Evolutionary conservation across 805 yeast genomes (phyloP), one percentile per base, ranked within the genome.

Genomic region (Tetrapisispora iriomotensis): DNA sequence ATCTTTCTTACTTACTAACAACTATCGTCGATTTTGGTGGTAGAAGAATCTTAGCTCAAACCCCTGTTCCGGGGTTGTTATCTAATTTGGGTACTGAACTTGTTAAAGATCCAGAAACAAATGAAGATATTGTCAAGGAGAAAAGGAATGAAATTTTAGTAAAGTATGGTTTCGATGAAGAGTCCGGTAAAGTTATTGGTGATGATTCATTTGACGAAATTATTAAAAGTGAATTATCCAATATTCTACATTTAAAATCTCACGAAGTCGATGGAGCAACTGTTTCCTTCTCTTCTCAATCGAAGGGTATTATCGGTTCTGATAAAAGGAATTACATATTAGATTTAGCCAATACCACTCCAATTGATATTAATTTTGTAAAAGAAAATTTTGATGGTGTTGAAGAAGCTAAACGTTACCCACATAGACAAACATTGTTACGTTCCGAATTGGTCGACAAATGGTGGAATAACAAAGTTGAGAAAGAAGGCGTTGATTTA

Each of bases 11-110:
- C 37, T 68, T 90, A 43, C 74, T 84, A 50, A 83, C 96, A 4
- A 72, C 88, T n/a, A 71, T 87, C 42, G 84, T 90, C 40, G 97
- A 90, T 61, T 90, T 75, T 64, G 77, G 83, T 54, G 98, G 97
- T 45, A 80, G 77, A 52, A 75, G 97, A 60, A 68, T 90, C 27
- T 72, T 90, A 28, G 85, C 94, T 59, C 97, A 90, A 66, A 84
- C 95, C 12, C 95, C 96, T 10, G 94, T 90, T 32, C 98, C 98
- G 13, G 97, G 97, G 43, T 57, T 69, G 29, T 64, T 66, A 41
- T 49, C 61, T 8, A 62, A 65, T 9, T 51, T 64, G 52, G 70
- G 72, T 40, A 58, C 66, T 17, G 59, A 55, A 29, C 54, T 54
- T 22, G 57, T 55, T 34, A 65, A 61, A 29, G 69, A 68, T 35